Base-by-base conservation (phyloP, 116 monocot species). In the Iris pallida region DNA sequence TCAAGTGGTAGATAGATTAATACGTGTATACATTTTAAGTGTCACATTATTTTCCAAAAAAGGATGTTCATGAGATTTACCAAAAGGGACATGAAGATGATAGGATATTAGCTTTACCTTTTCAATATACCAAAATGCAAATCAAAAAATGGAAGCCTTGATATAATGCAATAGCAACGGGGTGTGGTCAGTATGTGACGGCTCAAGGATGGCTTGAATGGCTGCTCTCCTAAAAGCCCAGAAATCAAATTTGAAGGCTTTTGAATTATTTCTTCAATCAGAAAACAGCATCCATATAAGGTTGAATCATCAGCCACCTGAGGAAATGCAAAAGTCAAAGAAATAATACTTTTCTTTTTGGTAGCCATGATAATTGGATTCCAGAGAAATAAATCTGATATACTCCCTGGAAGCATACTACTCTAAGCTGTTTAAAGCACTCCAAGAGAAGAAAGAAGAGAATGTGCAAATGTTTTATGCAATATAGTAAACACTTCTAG, bases 291-390 rank as follows among this genome's bases (percentile, higher is more conserved):
- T 71, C 98, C 98, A 81, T 99, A 99, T 55, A 99, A 79, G 17
- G 90, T 86, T 58, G 98, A 90, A 76, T 86, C 82, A 79, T 99
- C 98, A 65, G 93, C 90, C 46, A 86, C 98, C 98, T 99, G 85
- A 66, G 30, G 30, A 30, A 30, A 30, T 30, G 30, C 30, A 30
- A 30, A 30, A 30, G 2, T 30, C 3, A 30, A 30, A 30, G 30
- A 30, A 30, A 30, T 30, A 3, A 30, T 30, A 30, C 30, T 30
- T 30, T 30, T 0, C 30, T 30, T 30, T 30, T 30, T 30, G 30
- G 30, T 30, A 30, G 30, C 30, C 30, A 30, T 30, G 30, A 30
- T 30, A 30, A 30, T 30, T 30, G 30, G 30, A 30, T 30, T 30
- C 30, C 30, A 30, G 30, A 30, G 30, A 30, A 30, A 30, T 30